A percentile compares a stretch with the other conserved stretches of the same genome.
phyloP scores from a whole-genome alignment of 208 protist species.

The Acanthamoeba rhysodes region DNA sequence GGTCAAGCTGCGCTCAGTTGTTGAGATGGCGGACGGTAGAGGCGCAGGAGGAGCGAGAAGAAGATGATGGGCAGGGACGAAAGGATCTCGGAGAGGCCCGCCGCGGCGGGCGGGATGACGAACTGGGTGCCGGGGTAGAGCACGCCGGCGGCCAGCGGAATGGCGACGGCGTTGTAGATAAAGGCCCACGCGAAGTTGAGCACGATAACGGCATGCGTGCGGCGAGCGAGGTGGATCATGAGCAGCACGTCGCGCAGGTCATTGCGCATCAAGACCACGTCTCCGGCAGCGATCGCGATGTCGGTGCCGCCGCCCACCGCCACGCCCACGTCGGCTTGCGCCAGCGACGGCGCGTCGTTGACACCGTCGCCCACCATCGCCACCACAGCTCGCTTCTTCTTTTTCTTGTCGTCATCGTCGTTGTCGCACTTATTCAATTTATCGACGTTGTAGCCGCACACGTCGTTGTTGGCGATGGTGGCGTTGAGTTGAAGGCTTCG shows the following conservation, averaged over 20 bases:
- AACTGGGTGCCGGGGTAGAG: constrained; percentile 86
- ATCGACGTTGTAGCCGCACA: neutral
- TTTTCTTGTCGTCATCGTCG: neutral
- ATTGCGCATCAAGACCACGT: constrained; percentile 90
- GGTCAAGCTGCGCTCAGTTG: too few relatives aligned
- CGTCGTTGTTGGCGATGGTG: neutral
- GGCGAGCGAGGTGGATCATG: constrained; percentile 87
- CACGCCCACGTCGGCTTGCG: constrained; percentile 92
- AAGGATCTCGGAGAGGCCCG: constrained; percentile 91
- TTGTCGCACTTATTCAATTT: neutral
- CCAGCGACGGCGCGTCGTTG: constrained; percentile 92
- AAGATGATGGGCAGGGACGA: constrained; percentile 92
- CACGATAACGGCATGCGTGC: constrained; percentile 90
- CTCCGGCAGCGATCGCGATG: constrained; percentile 92
- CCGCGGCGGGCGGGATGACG: constrained; percentile 90
- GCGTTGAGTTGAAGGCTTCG: neutral
- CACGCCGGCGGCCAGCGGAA: constrained; percentile 93
- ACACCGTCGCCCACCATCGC: constrained; percentile 94
- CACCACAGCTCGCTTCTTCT: constrained; percentile 76
- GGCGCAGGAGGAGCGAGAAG: constrained; percentile 91
- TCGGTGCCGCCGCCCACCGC: constrained; percentile 92
- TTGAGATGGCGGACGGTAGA: constrained; percentile 73
- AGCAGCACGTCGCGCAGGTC: constrained; percentile 89
- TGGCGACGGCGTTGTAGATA: constrained; percentile 91
- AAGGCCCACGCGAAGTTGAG: constrained; percentile 93